These are phyloP conservation scores for Vickermania spadyakhi DNA, from an alignment of 208 protist genomes.

Conservation along the genomic window DNA sequence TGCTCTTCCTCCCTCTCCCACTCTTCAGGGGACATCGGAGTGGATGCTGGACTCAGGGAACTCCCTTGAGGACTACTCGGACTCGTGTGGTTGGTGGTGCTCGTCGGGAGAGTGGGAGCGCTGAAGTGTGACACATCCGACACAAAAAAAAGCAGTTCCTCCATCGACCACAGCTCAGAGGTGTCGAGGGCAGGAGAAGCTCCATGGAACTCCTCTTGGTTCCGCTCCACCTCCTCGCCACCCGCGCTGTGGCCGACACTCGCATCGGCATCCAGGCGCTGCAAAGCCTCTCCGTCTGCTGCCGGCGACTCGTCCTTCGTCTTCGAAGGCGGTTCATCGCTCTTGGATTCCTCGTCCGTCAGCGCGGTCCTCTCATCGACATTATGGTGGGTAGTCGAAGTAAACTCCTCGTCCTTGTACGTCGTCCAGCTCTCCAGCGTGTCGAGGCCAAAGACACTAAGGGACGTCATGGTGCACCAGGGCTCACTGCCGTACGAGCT, in stretches of 20 bases:
- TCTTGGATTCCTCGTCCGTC: too few relatives aligned
- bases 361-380: too few relatives aligned
- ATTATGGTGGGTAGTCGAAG: neutral
- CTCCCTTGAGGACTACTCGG: neutral
- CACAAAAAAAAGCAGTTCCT: neutral
- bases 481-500: conserved; percentile 19
- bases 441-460: conserved; percentile 26
- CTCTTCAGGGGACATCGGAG: neutral
- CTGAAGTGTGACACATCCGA: neutral
- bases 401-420: conserved; percentile 9
- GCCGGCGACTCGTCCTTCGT: too few relatives aligned
- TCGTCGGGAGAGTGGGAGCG: neutral
- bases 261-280: too few relatives aligned
- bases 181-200: too few relatives aligned
- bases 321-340: too few relatives aligned
- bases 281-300: too few relatives aligned
- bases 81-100: neutral
- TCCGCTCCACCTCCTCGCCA: too few relatives aligned
- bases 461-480: conserved; percentile 28
- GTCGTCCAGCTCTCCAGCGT: conserved; percentile 24
- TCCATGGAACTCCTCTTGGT: too few relatives aligned
- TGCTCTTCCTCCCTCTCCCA: neutral
- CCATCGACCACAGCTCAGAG: neutral
- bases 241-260: too few relatives aligned
- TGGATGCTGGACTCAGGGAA: neutral